A percentile compares a stretch with the other conserved stretches of the same genome.
Evolutionary conservation across 345 rosid species (phyloP).

Genomic region (Salix caprea): DNA sequence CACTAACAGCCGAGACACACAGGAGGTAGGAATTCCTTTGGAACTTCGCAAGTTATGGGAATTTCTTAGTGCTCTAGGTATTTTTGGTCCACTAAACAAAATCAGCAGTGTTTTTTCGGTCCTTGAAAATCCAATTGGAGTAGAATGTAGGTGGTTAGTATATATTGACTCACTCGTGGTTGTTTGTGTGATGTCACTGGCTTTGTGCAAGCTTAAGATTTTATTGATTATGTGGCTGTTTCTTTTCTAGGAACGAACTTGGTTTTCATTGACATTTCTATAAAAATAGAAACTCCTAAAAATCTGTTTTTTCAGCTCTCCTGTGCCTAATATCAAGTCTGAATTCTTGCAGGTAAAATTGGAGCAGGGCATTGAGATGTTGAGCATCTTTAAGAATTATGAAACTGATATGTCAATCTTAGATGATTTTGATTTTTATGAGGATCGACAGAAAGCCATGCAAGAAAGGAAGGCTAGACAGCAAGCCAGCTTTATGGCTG

Average conservation of each 20-base stretch:
- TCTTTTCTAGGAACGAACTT: not conserved
- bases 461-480: constrained; percentile 74
- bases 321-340: constrained; percentile 1
- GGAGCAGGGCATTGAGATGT: constrained; percentile 76
- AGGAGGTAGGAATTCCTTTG: constrained; percentile 50
- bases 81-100: not conserved
- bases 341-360: constrained; percentile 62
- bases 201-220: not conserved
- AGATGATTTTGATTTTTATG: constrained; percentile 85
- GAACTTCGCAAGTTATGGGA: constrained; percentile 5
- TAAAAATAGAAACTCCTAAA: not conserved
- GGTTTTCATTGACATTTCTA: not conserved
- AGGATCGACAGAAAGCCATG: constrained; percentile 75
- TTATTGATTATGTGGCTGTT: not conserved
- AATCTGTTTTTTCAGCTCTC: not conserved
- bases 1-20: constrained; percentile 90
- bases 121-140: not conserved
- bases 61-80: not conserved
- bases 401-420: constrained; percentile 70
- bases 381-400: constrained; percentile 64
- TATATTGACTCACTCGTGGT: not conserved
- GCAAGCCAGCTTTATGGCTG: constrained; percentile 52
- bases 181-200: not conserved
- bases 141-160: not conserved
- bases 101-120: not conserved